These are phyloP conservation scores for Mortierella sp. DNA, from an alignment of 371 early-diverging fungal genomes.

Conservation along the genomic window DNA sequence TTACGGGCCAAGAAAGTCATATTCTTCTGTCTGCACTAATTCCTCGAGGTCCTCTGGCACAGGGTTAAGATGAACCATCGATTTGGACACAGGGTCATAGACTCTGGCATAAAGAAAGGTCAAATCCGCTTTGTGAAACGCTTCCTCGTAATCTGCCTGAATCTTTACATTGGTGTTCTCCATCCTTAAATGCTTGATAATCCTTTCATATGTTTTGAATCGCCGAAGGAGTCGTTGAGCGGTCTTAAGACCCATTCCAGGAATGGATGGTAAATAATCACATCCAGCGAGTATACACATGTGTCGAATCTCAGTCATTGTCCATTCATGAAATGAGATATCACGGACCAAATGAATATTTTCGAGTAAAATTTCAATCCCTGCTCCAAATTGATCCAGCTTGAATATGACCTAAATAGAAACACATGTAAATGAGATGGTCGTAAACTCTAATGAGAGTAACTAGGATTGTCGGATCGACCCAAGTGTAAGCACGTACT, in stretches of 20 bases:
- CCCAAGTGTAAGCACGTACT: slow-evolving; percentile 52
- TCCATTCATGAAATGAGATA: slow-evolving; percentile 71
- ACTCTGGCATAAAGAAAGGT: slow-evolving; percentile 90
- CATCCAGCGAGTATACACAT: slow-evolving; percentile 98
- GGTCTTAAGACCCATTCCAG: slow-evolving; percentile 90
- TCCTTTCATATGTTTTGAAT: slow-evolving; percentile 62
- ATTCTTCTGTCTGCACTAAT: slow-evolving; percentile 23
- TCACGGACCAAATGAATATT: slow-evolving; percentile 62
- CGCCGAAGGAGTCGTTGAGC: slow-evolving; percentile 77
- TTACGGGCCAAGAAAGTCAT: slow-evolving; percentile 63
- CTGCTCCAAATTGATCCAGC: slow-evolving; percentile 80
- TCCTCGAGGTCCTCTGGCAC: slow-evolving; percentile 59
- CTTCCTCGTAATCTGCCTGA: slow-evolving; percentile 68
- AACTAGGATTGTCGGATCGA: no score
- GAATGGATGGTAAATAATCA: slow-evolving; percentile 91
- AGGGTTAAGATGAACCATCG: slow-evolving; percentile 69
- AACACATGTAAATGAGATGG: background rate
- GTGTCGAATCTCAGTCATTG: slow-evolving; percentile 76
- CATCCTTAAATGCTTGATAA: slow-evolving; percentile 46
- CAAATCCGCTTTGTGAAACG: slow-evolving; percentile 78
- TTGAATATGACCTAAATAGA: slow-evolving; percentile 77
- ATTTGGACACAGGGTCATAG: slow-evolving; percentile 68
- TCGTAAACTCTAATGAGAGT: background rate
- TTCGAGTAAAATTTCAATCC: slow-evolving; percentile 68
- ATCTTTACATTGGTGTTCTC: slow-evolving; percentile 56